Evolutionary conservation across 163 green algal genomes (phyloP).

Genomic region (Scenedesmus sp.): DNA sequence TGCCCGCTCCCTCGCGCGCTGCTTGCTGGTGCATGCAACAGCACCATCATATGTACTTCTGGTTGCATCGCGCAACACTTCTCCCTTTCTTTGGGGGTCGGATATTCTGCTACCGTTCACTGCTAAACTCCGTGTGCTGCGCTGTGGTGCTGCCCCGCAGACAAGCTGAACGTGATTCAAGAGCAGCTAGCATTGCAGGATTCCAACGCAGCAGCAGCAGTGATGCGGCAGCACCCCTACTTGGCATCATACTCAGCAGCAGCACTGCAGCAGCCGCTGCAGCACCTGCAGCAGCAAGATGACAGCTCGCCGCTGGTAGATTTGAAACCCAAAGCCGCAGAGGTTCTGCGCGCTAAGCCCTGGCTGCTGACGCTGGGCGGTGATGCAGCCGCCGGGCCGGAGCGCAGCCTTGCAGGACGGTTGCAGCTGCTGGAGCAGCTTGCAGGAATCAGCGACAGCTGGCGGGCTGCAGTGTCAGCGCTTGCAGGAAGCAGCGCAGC

Average conservation of each 20-base stretch:
- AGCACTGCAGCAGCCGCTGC: conserved; percentile 5
- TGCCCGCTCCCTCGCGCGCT: too few relatives aligned
- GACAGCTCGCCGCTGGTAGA: neutral
- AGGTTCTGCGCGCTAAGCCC: neutral
- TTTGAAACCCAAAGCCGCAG: neutral
- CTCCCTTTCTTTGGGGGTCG: neutral
- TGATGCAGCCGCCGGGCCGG: neutral
- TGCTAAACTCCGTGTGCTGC: neutral
- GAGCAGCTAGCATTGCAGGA: neutral
- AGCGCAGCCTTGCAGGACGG: neutral
- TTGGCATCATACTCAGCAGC: neutral
- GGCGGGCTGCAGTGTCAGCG: neutral
- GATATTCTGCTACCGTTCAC: neutral
- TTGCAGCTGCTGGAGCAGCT: neutral
- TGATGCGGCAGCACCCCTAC: neutral
- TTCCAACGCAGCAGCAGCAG: neutral
- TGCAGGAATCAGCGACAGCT: neutral
- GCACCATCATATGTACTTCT: too few relatives aligned
- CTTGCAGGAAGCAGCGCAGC: neutral
- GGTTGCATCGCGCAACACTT: too few relatives aligned
- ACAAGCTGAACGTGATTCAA: neutral
- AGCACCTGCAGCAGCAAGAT: neutral
- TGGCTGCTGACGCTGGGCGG: neutral
- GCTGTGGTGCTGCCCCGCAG: neutral
- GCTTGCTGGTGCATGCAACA: too few relatives aligned